These are phyloP conservation scores for Excoecaria agallocha DNA, from an alignment of 345 rosid species.

Conservation along the genomic window DNA sequence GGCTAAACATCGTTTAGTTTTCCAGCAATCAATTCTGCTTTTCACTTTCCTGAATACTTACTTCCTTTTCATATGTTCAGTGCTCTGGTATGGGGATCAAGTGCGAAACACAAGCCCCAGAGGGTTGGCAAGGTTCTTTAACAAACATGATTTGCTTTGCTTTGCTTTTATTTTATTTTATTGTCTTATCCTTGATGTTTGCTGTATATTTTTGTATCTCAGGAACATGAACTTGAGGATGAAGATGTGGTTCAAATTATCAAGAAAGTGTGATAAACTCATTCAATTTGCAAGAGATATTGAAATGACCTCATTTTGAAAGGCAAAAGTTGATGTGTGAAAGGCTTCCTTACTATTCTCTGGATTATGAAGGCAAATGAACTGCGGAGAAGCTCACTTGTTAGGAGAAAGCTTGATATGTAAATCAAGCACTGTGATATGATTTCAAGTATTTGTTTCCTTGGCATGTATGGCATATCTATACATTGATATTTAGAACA, in stretches of 20 bases:
- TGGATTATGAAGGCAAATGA: no score
- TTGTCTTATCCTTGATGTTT: neutral
- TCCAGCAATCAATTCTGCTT: neutral
- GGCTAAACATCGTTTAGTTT: neutral
- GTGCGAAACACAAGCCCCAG: slow-evolving; percentile 97
- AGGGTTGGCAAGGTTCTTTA: slow-evolving; percentile 92
- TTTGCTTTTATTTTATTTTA: neutral
- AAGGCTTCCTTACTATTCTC: no score
- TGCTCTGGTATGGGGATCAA: slow-evolving; percentile 97
- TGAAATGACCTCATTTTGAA: neutral
- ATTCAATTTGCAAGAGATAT: neutral
- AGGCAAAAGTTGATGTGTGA: neutral
- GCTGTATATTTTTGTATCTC: slow-evolving; percentile 18
- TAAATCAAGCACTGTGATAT: slow-evolving; percentile 15
- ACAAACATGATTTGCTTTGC: slow-evolving; percentile 4
- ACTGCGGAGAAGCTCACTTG: neutral
- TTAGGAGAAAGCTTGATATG: slow-evolving; percentile 26
- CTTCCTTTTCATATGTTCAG: slow-evolving; percentile 37
- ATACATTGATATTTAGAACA: neutral
- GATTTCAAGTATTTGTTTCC: slow-evolving; percentile 6
- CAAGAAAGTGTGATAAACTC: slow-evolving; percentile 59
- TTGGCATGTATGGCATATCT: slow-evolving; percentile 2
- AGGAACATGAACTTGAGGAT: slow-evolving; percentile 99
- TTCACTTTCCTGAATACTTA: neutral
- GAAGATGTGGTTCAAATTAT: slow-evolving; percentile 98